Conservation (phyloP, 495 filamentous ascomycete genomes). For the Pyronema omphalodes region DNA sequence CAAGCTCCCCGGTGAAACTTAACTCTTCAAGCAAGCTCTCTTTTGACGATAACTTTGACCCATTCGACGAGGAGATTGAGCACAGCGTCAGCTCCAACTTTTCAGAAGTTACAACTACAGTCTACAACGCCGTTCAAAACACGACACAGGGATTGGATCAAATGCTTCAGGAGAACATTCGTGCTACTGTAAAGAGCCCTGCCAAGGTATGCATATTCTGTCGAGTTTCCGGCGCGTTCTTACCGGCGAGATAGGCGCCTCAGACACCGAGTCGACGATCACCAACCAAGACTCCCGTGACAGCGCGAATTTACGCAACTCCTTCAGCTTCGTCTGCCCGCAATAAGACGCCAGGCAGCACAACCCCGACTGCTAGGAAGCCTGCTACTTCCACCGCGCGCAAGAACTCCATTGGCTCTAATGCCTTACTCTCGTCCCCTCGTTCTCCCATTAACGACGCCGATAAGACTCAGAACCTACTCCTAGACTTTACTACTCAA, state of each 20-base stretch:
- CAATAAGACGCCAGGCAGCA: too few species aligned
- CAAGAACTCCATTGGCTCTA: not conserved
- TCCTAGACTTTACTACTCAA: conserved; percentile 79
- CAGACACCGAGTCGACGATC: conserved; percentile 14
- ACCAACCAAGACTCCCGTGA: conserved; percentile 6
- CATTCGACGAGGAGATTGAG: conserved; percentile 7
- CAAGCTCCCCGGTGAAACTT: not conserved
- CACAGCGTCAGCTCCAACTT: conserved; percentile 22
- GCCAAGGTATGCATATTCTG: not conserved
- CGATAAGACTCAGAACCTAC: conserved; percentile 40
- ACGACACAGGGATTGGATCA: not conserved
- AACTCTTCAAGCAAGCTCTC: not conserved
- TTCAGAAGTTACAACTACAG: conserved; percentile 14
- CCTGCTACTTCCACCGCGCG: not conserved
- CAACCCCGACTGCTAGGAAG: conserved; percentile 3
- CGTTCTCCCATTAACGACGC: conserved; percentile 1
- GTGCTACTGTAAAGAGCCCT: not conserved
- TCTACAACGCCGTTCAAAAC: conserved; percentile 1
- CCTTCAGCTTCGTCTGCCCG: too few species aligned
- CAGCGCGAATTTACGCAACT: too few species aligned
- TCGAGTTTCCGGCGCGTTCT: not conserved
- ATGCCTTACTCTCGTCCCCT: not conserved
- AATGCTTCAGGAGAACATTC: not conserved
- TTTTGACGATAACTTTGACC: not conserved
- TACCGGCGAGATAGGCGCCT: conserved; percentile 5